Evolutionary conservation across 306 rosid species (phyloP).

Genomic region (Vigna mungo): DNA sequence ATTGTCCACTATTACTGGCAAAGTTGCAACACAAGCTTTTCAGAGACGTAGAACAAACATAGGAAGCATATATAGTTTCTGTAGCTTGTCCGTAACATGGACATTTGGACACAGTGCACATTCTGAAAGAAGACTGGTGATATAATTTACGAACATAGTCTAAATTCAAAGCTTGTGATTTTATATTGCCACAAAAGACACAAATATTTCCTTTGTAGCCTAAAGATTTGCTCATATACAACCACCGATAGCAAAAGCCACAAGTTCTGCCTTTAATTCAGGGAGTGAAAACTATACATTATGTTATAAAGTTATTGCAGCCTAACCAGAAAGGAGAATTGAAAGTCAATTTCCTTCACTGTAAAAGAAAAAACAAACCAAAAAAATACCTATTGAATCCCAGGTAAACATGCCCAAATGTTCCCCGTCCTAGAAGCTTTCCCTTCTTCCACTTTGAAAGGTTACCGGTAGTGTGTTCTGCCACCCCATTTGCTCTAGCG

Average conservation of each 20-base stretch:
- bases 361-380: slow-evolving; percentile 8
- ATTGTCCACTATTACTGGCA: slow-evolving; percentile 88
- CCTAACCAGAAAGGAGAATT: slow-evolving; percentile 24
- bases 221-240: slow-evolving; percentile 17
- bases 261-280: slow-evolving; percentile 23
- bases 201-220: slow-evolving; percentile 32
- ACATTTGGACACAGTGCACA: slow-evolving; percentile 30
- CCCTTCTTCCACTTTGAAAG: slow-evolving; percentile 90
- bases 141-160: slow-evolving; percentile 35
- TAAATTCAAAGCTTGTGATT: slow-evolving; percentile 15
- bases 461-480: slow-evolving; percentile 51
- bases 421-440: slow-evolving; percentile 93
- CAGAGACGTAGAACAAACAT: slow-evolving; percentile 46
- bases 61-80: slow-evolving; percentile 36
- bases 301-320: slow-evolving; percentile 11
- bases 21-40: slow-evolving; percentile 49
- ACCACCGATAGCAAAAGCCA: slow-evolving; percentile 16
- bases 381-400: slow-evolving; percentile 86
- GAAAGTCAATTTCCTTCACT: slow-evolving; percentile 31
- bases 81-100: slow-evolving; percentile 34
- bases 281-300: slow-evolving; percentile 24
- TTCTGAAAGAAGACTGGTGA: slow-evolving; percentile 21
- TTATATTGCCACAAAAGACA: not conserved
- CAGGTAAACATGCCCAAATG: slow-evolving; percentile 93
- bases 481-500: slow-evolving; percentile 44